These are phyloP conservation scores for Chenopodium berlandieri DNA, from an alignment of 148 eudicot species.

Conservation along the genomic window DNA sequence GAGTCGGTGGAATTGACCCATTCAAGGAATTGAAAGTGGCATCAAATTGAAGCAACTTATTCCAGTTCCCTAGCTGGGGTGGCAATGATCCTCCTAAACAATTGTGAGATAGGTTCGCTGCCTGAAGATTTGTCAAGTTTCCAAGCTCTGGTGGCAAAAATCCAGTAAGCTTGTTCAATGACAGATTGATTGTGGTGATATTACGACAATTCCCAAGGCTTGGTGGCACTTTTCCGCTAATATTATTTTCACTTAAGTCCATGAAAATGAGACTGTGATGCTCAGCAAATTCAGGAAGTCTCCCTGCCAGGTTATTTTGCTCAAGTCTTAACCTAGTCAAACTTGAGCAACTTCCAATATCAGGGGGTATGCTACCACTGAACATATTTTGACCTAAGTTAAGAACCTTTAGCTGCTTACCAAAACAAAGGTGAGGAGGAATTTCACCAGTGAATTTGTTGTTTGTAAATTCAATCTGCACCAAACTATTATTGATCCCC, in stretches of 20 bases:
- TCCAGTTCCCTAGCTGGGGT: constrained; percentile 48
- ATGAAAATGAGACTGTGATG: constrained; percentile 35
- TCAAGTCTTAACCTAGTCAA: constrained; percentile 55
- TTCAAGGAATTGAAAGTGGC: constrained; percentile 49
- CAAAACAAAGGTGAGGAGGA: constrained; percentile 63
- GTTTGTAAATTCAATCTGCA: constrained; percentile 53
- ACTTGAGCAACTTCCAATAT: constrained; percentile 59
- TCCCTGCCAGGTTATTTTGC: constrained; percentile 59
- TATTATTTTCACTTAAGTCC: constrained; percentile 58
- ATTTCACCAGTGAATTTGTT: constrained; percentile 61
- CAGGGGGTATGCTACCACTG: constrained; percentile 60
- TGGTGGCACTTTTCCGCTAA: constrained; percentile 49
- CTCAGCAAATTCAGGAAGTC: constrained; percentile 55
- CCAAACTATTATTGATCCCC: constrained; percentile 60
- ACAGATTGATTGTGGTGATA: constrained; percentile 45
- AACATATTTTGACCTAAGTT: constrained; percentile 54
- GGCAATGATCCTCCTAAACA: constrained; percentile 56
- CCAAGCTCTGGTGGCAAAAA: constrained; percentile 54
- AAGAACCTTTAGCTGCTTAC: constrained; percentile 46
- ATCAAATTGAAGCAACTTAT: constrained; percentile 42
- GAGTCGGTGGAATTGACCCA: constrained; percentile 51
- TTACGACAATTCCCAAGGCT: constrained; percentile 48
- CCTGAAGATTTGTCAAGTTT: constrained; percentile 44
- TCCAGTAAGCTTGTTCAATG: constrained; percentile 55
- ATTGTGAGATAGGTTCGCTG: constrained; percentile 57